These are phyloP conservation scores for Geranium brycei DNA, from an alignment of 345 rosid genomes.

Conservation along the genomic window DNA sequence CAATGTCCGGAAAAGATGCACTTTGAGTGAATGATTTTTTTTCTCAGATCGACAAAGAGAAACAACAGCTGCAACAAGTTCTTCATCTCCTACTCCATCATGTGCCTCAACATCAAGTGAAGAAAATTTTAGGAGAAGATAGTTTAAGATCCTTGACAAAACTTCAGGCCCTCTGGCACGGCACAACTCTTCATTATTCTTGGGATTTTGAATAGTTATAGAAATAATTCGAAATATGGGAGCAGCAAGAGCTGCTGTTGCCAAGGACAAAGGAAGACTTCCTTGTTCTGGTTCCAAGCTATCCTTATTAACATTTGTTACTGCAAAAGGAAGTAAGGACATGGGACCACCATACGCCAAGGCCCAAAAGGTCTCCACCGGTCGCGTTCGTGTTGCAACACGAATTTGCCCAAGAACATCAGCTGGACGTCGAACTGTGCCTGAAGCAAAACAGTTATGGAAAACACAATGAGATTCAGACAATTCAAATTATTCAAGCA, in stretches of 20 bases:
- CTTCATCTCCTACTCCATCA: constrained; percentile 77
- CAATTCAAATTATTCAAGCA: constrained; percentile 7
- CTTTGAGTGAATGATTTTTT: constrained; percentile 76
- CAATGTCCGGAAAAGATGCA: constrained; percentile 80
- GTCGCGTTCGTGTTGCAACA: constrained; percentile 75
- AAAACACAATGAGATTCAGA: constrained; percentile 7
- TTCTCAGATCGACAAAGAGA: constrained; percentile 84
- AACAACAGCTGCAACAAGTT: constrained; percentile 93
- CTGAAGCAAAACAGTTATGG: constrained; percentile 26
- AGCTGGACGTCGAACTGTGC: constrained; percentile 75
- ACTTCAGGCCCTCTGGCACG: constrained; percentile 77
- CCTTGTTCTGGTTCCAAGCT: constrained; percentile 71
- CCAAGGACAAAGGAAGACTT: constrained; percentile 39
- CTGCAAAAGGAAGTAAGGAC: constrained; percentile 81
- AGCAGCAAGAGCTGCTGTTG: constrained; percentile 71
- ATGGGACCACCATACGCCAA: constrained; percentile 92
- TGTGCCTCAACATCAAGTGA: constrained; percentile 42
- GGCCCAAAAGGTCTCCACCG: constrained; percentile 94
- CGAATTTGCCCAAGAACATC: constrained; percentile 99
- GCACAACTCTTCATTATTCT: constrained; percentile 80
- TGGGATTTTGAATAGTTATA: constrained; percentile 68
- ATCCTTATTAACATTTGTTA: constrained; percentile 56
- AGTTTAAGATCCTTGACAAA: constrained; percentile 70
- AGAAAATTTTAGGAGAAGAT: constrained; percentile 74
- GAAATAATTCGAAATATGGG: constrained; percentile 80